phyloP scores from a whole-genome alignment of 495 filamentous ascomycete genomes.

The Hypoxylon fragiforme region DNA sequence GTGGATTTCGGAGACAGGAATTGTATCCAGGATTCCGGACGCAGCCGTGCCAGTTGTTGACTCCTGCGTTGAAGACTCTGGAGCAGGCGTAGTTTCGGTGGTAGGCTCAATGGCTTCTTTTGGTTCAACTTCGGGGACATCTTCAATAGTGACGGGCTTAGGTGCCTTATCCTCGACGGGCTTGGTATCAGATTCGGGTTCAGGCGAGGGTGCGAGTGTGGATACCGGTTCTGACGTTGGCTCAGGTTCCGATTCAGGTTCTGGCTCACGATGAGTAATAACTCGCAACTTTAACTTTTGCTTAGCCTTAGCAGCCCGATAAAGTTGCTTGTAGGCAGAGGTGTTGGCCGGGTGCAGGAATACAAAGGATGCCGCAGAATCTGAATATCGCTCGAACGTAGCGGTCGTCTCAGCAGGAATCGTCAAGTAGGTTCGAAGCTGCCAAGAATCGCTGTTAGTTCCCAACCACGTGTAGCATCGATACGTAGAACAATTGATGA shows the following conservation, averaged over 20 bases:
- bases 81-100: not conserved
- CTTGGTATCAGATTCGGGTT: slow-evolving; percentile 28
- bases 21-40: slow-evolving; percentile 7
- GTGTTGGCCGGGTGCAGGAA: slow-evolving; percentile 75
- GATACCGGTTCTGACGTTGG: slow-evolving; percentile 29
- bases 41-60: not conserved
- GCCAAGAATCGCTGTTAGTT: slow-evolving; percentile 27
- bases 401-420: slow-evolving; percentile 70
- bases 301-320: slow-evolving; percentile 97
- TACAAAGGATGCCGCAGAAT: slow-evolving; percentile 83
- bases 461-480: not conserved
- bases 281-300: slow-evolving; percentile 91
- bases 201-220: slow-evolving; percentile 28
- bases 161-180: slow-evolving; percentile 30
- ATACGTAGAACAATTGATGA: too few species aligned
- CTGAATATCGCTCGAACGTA: slow-evolving; percentile 92
- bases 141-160: slow-evolving; percentile 50
- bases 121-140: slow-evolving; percentile 38
- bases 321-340: slow-evolving; percentile 93
- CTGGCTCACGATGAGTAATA: slow-evolving; percentile 45
- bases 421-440: slow-evolving; percentile 77
- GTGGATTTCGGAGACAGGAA: slow-evolving; percentile 25
- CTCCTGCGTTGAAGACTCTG: too few species aligned
- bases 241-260: slow-evolving; percentile 6
- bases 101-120: slow-evolving; percentile 11